A percentile compares a stretch with the other conserved stretches of the same genome.
Evolutionary conservation across 1,139 yeast genomes (phyloP).

Genomic region (Candida albicans): DNA sequence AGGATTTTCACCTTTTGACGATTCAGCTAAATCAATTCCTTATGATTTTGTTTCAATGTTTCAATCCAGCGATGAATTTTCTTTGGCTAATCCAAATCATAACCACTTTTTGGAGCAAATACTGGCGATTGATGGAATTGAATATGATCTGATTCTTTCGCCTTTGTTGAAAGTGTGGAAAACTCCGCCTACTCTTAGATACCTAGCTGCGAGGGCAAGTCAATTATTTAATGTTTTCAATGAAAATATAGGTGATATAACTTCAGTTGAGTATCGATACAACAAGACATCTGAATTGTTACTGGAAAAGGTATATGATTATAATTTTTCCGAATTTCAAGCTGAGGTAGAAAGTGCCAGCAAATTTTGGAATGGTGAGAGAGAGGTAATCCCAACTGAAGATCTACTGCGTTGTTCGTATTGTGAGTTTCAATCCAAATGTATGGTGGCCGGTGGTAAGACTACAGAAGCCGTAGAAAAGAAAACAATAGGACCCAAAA

Average conservation of each 20-base stretch:
- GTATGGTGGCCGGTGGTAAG: slow-evolving; percentile 31
- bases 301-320: slow-evolving; percentile 36
- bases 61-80: slow-evolving; percentile 8
- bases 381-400: slow-evolving; percentile 42
- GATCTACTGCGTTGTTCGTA: slow-evolving; percentile 45
- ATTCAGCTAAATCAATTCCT: not conserved
- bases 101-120: slow-evolving; percentile 10
- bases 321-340: slow-evolving; percentile 27
- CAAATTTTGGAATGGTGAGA: slow-evolving; percentile 55
- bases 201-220: slow-evolving; percentile 54
- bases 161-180: slow-evolving; percentile 44
- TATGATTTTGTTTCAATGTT: slow-evolving; percentile 11
- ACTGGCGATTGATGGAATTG: slow-evolving; percentile 16
- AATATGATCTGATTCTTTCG: slow-evolving; percentile 14
- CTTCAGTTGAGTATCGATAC: slow-evolving; percentile 56
- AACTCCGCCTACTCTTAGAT: slow-evolving; percentile 54
- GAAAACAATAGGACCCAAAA: slow-evolving; percentile 16
- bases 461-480: not conserved
- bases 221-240: slow-evolving; percentile 45
- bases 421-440: slow-evolving; percentile 50
- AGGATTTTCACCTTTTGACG: slow-evolving; percentile 44
- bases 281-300: slow-evolving; percentile 34
- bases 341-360: slow-evolving; percentile 33
- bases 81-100: slow-evolving; percentile 7
- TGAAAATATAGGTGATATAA: slow-evolving; percentile 31